Conservation (phyloP, 108 stramenopile genomes). For the Stephanodiscus minutulus region DNA sequence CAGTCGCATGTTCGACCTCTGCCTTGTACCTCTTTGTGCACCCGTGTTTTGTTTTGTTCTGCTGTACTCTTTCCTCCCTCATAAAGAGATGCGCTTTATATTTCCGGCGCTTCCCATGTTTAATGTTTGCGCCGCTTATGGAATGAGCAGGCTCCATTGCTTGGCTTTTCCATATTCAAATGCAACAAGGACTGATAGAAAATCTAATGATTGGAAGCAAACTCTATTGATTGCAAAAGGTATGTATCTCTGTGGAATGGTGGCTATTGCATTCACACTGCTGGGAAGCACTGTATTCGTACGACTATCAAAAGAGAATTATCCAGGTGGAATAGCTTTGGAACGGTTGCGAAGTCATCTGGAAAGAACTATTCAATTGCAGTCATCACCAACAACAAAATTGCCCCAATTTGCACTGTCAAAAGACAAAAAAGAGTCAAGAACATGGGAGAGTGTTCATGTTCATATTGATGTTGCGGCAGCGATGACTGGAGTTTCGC, state of each 20-base stretch:
- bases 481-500: constrained; percentile 88
- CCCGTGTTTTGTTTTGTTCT: constrained; percentile 76
- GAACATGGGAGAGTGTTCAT: constrained; percentile 35
- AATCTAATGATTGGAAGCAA: constrained; percentile 6
- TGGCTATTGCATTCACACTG: constrained; percentile 47
- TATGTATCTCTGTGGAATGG: constrained; percentile 49
- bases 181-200: constrained; percentile 22
- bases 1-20: constrained; percentile 45
- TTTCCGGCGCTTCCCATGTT: constrained; percentile 91
- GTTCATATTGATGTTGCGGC: constrained; percentile 84
- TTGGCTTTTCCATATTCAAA: constrained; percentile 50
- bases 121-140: constrained; percentile 81
- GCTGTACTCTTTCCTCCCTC: constrained; percentile 88
- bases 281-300: constrained; percentile 69
- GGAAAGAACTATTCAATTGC: constrained; percentile 23
- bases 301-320: constrained; percentile 70
- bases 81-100: constrained; percentile 96
- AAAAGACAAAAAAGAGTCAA: constrained; percentile 5
- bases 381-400: not conserved
- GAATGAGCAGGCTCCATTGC: constrained; percentile 56
- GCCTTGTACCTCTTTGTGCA: constrained; percentile 54
- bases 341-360: constrained; percentile 48
- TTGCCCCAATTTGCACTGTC: too few relatives aligned
- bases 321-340: constrained; percentile 86
- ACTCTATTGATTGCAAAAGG: constrained; percentile 24